Conservation (phyloP, 805 yeast species). For the Groenewaldozyma salmanticensis region DNA sequence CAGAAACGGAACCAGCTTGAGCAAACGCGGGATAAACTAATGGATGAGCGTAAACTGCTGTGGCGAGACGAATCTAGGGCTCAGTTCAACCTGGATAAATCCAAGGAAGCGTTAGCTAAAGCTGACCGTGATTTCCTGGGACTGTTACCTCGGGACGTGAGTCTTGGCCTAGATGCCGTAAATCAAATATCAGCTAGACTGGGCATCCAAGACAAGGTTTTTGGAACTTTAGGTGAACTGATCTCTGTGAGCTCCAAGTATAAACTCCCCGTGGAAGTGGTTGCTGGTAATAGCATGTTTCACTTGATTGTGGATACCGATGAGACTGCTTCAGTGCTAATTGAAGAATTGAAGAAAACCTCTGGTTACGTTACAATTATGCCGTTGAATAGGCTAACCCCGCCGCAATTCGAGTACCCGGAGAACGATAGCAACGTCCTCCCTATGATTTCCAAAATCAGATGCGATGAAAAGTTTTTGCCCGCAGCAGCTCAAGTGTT, state of each 20-base stretch:
- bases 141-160: slow-evolving; percentile 30
- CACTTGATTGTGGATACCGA: slow-evolving; percentile 87
- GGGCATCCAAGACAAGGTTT: slow-evolving; percentile 41
- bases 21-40: slow-evolving; percentile 26
- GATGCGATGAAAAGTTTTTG: slow-evolving; percentile 45
- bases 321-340: slow-evolving; percentile 65
- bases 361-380: slow-evolving; percentile 85
- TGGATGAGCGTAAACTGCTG: slow-evolving; percentile 58
- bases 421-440: slow-evolving; percentile 52
- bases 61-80: slow-evolving; percentile 75
- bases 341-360: slow-evolving; percentile 65
- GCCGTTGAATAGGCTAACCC: slow-evolving; percentile 65
- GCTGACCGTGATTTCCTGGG: slow-evolving; percentile 56
- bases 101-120: slow-evolving; percentile 42
- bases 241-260: slow-evolving; percentile 75
- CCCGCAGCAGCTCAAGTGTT: slow-evolving; percentile 72
- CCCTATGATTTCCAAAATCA: slow-evolving; percentile 69
- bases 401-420: slow-evolving; percentile 43
- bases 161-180: slow-evolving; percentile 56
- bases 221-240: slow-evolving; percentile 80
- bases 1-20: slow-evolving; percentile 12
- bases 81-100: slow-evolving; percentile 45
- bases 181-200: slow-evolving; percentile 50
- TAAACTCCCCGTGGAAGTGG: slow-evolving; percentile 76
- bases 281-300: slow-evolving; percentile 79